Evolutionary conservation across 2,329 filamentous ascomycete genomes (phyloP), one percentile per base, ranked within the genome.

Genomic region (Diaporthe sp.): DNA sequence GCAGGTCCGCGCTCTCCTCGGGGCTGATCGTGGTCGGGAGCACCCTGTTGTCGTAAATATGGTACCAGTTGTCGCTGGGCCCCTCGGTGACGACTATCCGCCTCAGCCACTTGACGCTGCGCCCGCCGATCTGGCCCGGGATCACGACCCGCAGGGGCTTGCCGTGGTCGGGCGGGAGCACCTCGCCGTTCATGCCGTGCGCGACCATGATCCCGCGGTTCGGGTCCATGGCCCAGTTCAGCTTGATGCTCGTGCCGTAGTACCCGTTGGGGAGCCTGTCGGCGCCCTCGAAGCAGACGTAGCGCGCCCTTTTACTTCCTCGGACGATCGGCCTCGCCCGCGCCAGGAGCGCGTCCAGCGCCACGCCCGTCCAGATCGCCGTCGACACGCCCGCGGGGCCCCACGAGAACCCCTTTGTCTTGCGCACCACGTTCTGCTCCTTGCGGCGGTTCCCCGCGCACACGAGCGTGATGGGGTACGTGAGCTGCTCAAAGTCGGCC

Each of bases 341-440:
- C 75, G 87, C 88, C 22, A 98, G 87, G 5, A 98, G 84, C 76
- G 96, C 93, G 2, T 88, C 88, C 83, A 98, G 91, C 55, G 93
- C 86, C 0, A 95, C 93, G 31, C 96, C 96, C 0, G 96, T 98
- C 88, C 94, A 98, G 0, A 98, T 85, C 0, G 95, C 95, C 0
- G 95, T 98, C 0, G 95, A 97, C 8, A 98, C 83, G 34, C 95
- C 96, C 5, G 94, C 95, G 1, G 96, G 88, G 49, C 96, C 96
- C 96, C 96, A 98, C 2, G 95, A 98, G 85, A 98, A 98, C 0
- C 96, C 96, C 80, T 98, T 97, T 1, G 94, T 95, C 83, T 98
- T 98, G 22, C 95, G 90, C 4, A 98, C 94, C 71, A 95, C 88
- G 79, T 98, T 98, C 82, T 98, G 96, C 84, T 98, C 96, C 85